Conservation (phyloP, 352 stramenopile genomes). For the Globisporangium viniferum region DNA sequence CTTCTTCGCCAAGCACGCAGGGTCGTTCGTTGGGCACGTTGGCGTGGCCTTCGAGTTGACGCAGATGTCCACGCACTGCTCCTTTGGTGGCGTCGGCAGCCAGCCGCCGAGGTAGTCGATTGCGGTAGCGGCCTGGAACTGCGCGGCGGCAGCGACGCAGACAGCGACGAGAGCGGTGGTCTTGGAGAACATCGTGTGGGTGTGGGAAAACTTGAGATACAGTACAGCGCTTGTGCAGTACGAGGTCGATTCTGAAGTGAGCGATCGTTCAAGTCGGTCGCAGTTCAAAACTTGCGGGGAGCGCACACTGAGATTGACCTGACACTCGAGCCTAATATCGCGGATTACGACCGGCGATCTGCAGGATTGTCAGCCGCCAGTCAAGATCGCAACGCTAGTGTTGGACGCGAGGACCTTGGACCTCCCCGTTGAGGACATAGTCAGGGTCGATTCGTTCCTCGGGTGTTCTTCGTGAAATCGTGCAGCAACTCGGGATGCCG, state of each 20-base stretch:
- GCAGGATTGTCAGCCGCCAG: not conserved
- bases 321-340: not conserved
- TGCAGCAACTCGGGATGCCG: not conserved
- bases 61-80: conserved; percentile 78
- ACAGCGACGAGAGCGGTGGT: conserved; percentile 11
- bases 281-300: not conserved
- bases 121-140: conserved; percentile 19
- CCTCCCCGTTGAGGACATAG: not conserved
- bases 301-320: not conserved
- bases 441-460: not conserved
- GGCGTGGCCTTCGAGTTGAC: conserved; percentile 32
- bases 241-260: not conserved
- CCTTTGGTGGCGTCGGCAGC: conserved; percentile 35
- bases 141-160: not conserved
- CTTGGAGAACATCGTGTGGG: conserved; percentile 15
- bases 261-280: not conserved
- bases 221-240: not conserved
- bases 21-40: not conserved
- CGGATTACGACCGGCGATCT: not conserved
- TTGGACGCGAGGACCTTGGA: not conserved
- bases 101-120: conserved; percentile 66
- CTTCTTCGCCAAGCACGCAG: conserved; percentile 35
- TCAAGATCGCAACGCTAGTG: not conserved
- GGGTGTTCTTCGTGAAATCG: not conserved
- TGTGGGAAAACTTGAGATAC: not conserved